Evolutionary conservation across 176 grass and related monocot species (phyloP).

Genomic region (Ensete glaucum): DNA sequence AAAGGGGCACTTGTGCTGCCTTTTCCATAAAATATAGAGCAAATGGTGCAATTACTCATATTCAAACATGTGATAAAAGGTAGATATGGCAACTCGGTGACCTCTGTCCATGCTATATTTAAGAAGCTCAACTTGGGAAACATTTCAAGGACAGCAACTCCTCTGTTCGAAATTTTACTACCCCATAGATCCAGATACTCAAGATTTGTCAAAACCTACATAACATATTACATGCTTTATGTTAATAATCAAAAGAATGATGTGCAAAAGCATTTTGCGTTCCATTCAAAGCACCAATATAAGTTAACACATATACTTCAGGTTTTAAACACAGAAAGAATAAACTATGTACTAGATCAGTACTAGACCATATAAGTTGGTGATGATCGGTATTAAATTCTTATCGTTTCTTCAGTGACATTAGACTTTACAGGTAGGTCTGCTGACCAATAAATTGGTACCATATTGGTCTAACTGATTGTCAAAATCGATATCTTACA

Average conservation of each 20-base stretch:
- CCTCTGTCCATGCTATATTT: constrained; percentile 68
- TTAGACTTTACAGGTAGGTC: too few relatives aligned
- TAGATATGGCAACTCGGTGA: constrained; percentile 45
- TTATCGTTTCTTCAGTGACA: too few relatives aligned
- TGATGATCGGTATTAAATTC: too few relatives aligned
- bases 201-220: constrained; percentile 63
- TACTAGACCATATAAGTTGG: too few relatives aligned
- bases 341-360: too few relatives aligned
- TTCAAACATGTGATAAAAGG: constrained; percentile 44
- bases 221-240: constrained; percentile 3
- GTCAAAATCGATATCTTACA: too few relatives aligned
- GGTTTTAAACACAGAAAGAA: too few relatives aligned
- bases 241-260: neutral
- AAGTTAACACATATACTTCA: neutral
- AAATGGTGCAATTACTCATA: constrained; percentile 72
- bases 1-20: constrained; percentile 29
- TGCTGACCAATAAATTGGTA: too few relatives aligned
- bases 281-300: neutral
- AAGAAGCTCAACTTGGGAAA: constrained; percentile 63
- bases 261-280: neutral
- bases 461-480: too few relatives aligned
- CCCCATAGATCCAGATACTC: constrained; percentile 90
- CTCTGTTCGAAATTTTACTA: constrained; percentile 52
- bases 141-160: constrained; percentile 38
- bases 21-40: constrained; percentile 45